Percentiles rank a stretch among this genome's conserved stretches.
These are phyloP conservation scores for Ophiostoma ips DNA, from an alignment of 2,329 filamentous ascomycete species.

Conservation along the genomic window DNA sequence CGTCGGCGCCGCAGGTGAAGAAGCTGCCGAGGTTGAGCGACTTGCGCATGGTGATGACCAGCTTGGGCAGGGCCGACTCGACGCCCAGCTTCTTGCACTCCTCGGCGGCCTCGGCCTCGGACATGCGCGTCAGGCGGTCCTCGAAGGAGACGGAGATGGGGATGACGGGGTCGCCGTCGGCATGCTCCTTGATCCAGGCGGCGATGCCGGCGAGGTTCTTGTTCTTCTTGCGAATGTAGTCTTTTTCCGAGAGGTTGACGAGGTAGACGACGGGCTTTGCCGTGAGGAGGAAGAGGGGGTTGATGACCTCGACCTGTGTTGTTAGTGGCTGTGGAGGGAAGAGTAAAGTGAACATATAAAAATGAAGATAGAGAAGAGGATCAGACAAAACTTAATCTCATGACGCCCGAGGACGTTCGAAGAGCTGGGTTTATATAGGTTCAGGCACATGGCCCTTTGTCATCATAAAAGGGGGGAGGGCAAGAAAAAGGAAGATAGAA, in stretches of 20 bases:
- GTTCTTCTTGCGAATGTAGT: constrained; percentile 98
- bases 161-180: constrained; percentile 76
- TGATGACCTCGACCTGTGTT: constrained; percentile 83
- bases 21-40: constrained; percentile 82
- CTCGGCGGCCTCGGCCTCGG: constrained; percentile 64
- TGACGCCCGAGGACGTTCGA: constrained; percentile 68
- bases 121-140: constrained; percentile 73
- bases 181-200: constrained; percentile 89
- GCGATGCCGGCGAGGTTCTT: constrained; percentile 91
- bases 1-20: constrained; percentile 92
- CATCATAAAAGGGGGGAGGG: constrained; percentile 56
- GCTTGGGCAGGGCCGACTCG: constrained; percentile 82
- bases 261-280: constrained; percentile 96
- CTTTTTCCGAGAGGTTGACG: constrained; percentile 91
- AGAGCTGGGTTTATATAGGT: constrained; percentile 98
- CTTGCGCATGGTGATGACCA: constrained; percentile 87
- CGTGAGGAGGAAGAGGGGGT: constrained; percentile 85
- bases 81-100: constrained; percentile 82
- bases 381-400: constrained; percentile 57
- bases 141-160: constrained; percentile 89
- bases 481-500: constrained; percentile 13
- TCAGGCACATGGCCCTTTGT: constrained; percentile 95
- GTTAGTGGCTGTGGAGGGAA: neutral
- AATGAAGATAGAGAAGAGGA: neutral
- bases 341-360: neutral